Evolutionary conservation across 2,329 filamentous ascomycete species (phyloP).

Genomic region (Beauveria pseudobassiana): DNA sequence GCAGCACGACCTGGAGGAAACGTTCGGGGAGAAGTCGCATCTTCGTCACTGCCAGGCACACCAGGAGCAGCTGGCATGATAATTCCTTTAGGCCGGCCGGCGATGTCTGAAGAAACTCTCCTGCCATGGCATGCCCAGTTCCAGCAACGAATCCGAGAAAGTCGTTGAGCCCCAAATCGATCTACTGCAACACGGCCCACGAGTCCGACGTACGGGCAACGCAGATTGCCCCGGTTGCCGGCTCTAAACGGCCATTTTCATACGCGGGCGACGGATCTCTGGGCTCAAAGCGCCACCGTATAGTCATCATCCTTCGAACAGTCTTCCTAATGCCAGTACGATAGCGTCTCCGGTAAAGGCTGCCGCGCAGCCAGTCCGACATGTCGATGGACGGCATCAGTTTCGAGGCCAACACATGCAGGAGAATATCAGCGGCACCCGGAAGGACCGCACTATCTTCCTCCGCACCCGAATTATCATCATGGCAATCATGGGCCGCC

Average conservation of each 20-base stretch:
- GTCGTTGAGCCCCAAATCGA: slow-evolving; percentile 25
- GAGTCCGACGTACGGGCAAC: slow-evolving; percentile 19
- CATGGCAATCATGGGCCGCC: slow-evolving; percentile 10
- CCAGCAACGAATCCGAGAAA: slow-evolving; percentile 23
- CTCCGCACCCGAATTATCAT: slow-evolving; percentile 12
- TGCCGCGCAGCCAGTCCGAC: not conserved
- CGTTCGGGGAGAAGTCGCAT: slow-evolving; percentile 21
- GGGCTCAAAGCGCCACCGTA: not conserved
- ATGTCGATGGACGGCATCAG: slow-evolving; percentile 3
- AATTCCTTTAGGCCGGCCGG: slow-evolving; percentile 21
- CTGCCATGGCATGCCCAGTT: slow-evolving; percentile 24
- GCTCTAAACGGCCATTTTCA: slow-evolving; percentile 25
- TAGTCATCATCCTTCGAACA: slow-evolving; percentile 4
- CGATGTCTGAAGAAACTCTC: slow-evolving; percentile 26
- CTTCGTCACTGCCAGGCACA: slow-evolving; percentile 27
- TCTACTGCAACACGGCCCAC: slow-evolving; percentile 18
- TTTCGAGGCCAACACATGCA: not conserved
- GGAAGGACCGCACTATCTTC: slow-evolving; percentile 8
- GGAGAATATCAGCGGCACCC: not conserved
- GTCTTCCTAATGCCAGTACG: slow-evolving; percentile 1
- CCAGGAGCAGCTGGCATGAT: slow-evolving; percentile 20
- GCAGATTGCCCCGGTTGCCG: slow-evolving; percentile 18
- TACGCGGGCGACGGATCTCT: not conserved
- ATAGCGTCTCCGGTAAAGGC: not conserved
- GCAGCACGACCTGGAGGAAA: slow-evolving; percentile 18